Percentiles rank a stretch among this genome's conserved stretches.
Evolutionary conservation across 2,329 filamentous ascomycete genomes (phyloP).

Genomic region (Hypomyces perniciosus): DNA sequence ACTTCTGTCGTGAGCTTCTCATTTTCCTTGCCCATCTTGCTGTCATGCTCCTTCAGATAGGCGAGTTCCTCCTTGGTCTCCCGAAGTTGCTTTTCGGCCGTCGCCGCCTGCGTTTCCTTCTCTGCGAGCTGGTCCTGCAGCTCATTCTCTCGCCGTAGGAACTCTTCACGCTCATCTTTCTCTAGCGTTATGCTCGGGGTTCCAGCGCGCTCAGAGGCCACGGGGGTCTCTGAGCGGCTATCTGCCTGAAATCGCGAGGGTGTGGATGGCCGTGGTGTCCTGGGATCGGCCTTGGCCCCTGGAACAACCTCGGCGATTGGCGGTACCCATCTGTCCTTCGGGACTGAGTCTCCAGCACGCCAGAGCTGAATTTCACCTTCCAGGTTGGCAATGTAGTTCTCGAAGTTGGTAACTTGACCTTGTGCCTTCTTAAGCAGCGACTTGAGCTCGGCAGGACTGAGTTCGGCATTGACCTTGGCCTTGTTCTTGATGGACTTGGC

Average conservation of each 20-base stretch:
- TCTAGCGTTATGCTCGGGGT: conserved; percentile 86
- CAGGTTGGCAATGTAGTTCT: conserved; percentile 74
- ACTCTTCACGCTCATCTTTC: conserved; percentile 96
- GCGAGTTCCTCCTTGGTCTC: conserved; percentile 82
- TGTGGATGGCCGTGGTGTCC: conserved; percentile 47
- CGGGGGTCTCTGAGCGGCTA: conserved; percentile 56
- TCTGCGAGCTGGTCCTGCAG: conserved; percentile 94
- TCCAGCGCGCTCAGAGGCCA: conserved; percentile 71
- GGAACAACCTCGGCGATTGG: conserved; percentile 46
- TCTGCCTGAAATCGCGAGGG: conserved; percentile 45
- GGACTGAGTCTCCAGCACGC: conserved; percentile 82
- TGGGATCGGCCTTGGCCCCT: conserved; percentile 37
- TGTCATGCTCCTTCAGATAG: conserved; percentile 79
- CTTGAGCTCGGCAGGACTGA: conserved; percentile 94
- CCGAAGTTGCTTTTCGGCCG: conserved; percentile 71
- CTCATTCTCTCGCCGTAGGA: conserved; percentile 90
- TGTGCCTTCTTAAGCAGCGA: conserved; percentile 87
- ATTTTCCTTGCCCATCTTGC: conserved; percentile 80
- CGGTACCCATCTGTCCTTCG: conserved; percentile 81
- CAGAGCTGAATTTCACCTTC: conserved; percentile 82
- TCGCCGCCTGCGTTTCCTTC: conserved; percentile 74
- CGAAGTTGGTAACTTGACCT: conserved; percentile 80
- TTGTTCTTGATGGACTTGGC: conserved; percentile 99
- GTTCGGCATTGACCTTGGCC: conserved; percentile 97
- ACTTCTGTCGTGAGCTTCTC: conserved; percentile 79